Percentiles rank a stretch among this genome's conserved stretches.
Conservation (phyloP, 805 yeast genomes). For the Candida manassasensis region DNA sequence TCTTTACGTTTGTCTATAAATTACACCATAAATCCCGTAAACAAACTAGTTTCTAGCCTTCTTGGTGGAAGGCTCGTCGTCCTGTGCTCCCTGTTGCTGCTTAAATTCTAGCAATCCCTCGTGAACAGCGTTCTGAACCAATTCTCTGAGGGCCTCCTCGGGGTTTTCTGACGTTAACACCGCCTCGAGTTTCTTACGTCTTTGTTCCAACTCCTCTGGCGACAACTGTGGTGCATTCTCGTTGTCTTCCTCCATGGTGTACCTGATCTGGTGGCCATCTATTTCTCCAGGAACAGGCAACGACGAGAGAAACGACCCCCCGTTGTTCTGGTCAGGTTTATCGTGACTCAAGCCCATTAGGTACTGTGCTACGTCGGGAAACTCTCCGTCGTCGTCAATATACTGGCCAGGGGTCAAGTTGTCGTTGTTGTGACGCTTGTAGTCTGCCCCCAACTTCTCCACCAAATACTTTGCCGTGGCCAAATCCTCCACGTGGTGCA, state of each 20-base stretch:
- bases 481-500: slow-evolving; percentile 81
- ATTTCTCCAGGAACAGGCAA: slow-evolving; percentile 35
- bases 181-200: slow-evolving; percentile 59
- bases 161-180: slow-evolving; percentile 78
- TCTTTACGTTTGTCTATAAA: slow-evolving; percentile 1
- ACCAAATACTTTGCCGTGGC: slow-evolving; percentile 62
- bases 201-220: slow-evolving; percentile 34
- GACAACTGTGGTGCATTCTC: slow-evolving; percentile 21
- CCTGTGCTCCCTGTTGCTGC: slow-evolving; percentile 16
- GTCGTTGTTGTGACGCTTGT: slow-evolving; percentile 58
- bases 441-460: slow-evolving; percentile 65
- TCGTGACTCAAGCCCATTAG: slow-evolving; percentile 42
- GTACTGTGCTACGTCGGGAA: slow-evolving; percentile 70
- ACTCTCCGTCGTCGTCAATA: slow-evolving; percentile 80
- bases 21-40: neutral
- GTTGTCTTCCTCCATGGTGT: slow-evolving; percentile 45
- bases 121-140: slow-evolving; percentile 62
- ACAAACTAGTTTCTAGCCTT: slow-evolving; percentile 7
- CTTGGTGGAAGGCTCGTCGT: slow-evolving; percentile 13
- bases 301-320: slow-evolving; percentile 12
- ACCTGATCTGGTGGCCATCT: slow-evolving; percentile 52
- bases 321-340: slow-evolving; percentile 7
- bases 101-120: slow-evolving; percentile 41
- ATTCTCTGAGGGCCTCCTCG: slow-evolving; percentile 68
- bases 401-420: slow-evolving; percentile 71